phyloP scores from a whole-genome alignment of 805 yeast genomes.

The Wickerhamomyces hampshirensis region DNA sequence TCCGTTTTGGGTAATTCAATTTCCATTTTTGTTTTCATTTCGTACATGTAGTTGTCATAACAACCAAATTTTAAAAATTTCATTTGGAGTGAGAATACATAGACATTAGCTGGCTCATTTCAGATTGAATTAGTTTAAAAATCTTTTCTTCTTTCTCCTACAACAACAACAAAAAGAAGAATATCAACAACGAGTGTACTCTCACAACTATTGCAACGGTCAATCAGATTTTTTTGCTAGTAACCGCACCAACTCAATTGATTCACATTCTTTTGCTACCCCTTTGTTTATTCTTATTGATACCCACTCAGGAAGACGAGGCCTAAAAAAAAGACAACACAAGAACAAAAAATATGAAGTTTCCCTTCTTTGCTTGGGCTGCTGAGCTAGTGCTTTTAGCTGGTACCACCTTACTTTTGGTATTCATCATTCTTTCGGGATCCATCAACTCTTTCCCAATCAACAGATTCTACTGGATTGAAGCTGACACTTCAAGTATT shows the following conservation, averaged over 20 bases:
- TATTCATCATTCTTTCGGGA: slow-evolving; percentile 64
- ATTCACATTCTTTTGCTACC: neutral
- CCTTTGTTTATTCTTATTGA: neutral
- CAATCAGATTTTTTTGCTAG: no score
- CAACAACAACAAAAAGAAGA: neutral
- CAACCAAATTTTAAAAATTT: slow-evolving; percentile 5
- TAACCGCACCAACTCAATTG: no score
- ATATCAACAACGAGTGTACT: neutral
- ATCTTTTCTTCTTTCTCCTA: neutral
- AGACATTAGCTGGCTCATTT: slow-evolving; percentile 1
- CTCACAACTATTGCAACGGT: no score
- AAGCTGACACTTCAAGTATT: slow-evolving; percentile 60
- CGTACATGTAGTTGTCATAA: neutral
- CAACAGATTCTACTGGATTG: slow-evolving; percentile 63
- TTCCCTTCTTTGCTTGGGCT: slow-evolving; percentile 11
- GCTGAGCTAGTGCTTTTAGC: slow-evolving; percentile 16
- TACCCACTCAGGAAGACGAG: no score
- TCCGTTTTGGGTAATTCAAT: neutral
- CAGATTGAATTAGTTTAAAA: slow-evolving; percentile 1
- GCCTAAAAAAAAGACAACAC: no score
- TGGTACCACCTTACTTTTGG: slow-evolving; percentile 40
- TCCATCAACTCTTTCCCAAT: slow-evolving; percentile 54
- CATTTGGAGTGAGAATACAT: slow-evolving; percentile 8
- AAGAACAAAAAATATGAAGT: slow-evolving; percentile 14
- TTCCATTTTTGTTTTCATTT: neutral